Conservation (phyloP, 805 yeast species). For the Candida sakaeoensis region DNA sequence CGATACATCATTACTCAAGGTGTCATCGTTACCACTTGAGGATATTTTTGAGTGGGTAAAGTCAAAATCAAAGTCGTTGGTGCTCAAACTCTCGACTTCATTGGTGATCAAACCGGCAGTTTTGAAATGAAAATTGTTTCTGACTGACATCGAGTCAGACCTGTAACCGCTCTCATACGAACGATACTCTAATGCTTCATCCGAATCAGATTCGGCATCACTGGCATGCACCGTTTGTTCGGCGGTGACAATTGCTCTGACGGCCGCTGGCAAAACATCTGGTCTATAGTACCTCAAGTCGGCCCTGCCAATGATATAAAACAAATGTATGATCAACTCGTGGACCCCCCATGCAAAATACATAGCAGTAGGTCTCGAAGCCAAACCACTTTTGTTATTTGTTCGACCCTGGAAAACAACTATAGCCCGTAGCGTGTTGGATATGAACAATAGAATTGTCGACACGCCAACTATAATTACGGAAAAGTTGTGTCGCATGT, state of each 20-base stretch:
- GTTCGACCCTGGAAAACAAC: conserved; percentile 34
- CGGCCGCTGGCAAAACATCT: conserved; percentile 44
- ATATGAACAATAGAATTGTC: conserved; percentile 46
- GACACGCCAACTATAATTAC: conserved; percentile 43
- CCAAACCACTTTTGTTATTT: conserved; percentile 12
- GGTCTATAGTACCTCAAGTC: conserved; percentile 80
- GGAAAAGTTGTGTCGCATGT: conserved; percentile 49
- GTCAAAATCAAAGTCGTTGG: neutral
- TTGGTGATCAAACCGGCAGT: no score
- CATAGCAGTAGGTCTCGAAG: conserved; percentile 54
- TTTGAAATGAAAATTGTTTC: conserved; percentile 1
- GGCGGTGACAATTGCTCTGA: conserved; percentile 37
- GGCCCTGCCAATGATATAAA: conserved; percentile 59
- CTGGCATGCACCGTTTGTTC: conserved; percentile 21
- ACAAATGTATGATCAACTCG: conserved; percentile 52
- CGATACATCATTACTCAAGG: neutral
- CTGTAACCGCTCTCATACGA: neutral
- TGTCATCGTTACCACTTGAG: neutral
- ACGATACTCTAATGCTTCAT: conserved; percentile 1
- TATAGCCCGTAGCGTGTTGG: conserved; percentile 49
- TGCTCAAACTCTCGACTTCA: neutral
- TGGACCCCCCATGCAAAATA: conserved; percentile 65
- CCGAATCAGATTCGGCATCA: conserved; percentile 8
- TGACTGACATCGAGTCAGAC: neutral
- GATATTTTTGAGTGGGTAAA: neutral